Conservation (phyloP, 306 rosid genomes). For the Datisca glomerata region DNA sequence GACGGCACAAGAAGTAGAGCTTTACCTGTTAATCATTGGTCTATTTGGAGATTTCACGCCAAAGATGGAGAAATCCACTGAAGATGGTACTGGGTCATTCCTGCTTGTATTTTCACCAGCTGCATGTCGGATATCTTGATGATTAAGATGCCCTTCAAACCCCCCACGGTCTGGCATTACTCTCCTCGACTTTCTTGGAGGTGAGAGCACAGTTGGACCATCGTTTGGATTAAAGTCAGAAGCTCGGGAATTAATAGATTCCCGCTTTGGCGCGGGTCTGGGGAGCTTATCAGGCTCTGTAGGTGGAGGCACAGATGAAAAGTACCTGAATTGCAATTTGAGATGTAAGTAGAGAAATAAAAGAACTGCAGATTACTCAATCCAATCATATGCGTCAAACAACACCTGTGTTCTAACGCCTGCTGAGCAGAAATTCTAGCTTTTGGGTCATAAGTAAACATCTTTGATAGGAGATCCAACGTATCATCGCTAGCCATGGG, state of each 20-base stretch:
- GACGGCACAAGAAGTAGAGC: too few species aligned
- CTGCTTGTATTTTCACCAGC: constrained; percentile 58
- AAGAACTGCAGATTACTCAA: constrained; percentile 1
- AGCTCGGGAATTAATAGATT: constrained; percentile 26
- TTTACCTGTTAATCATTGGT: constrained; percentile 89
- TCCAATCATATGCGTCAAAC: constrained; percentile 8
- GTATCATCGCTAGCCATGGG: constrained; percentile 90
- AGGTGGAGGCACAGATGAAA: constrained; percentile 68
- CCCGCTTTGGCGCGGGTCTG: constrained; percentile 89
- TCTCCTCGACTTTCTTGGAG: constrained; percentile 92
- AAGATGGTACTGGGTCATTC: constrained; percentile 57
- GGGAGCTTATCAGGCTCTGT: constrained; percentile 82
- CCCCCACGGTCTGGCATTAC: constrained; percentile 82
- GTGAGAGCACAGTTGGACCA: constrained; percentile 83
- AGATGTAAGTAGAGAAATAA: constrained; percentile 10
- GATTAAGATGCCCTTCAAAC: constrained; percentile 49
- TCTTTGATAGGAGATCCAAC: constrained; percentile 78
- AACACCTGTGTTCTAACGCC: constrained; percentile 85
- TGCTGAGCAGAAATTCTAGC: constrained; percentile 77
- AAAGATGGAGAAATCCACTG: constrained; percentile 86
- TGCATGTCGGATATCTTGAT: constrained; percentile 38
- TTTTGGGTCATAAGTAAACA: constrained; percentile 95
- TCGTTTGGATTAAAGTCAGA: constrained; percentile 50
- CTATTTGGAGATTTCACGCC: constrained; percentile 83
- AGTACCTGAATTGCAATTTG: constrained; percentile 54